A percentile compares a stretch with the other conserved stretches of the same genome.
These are phyloP conservation scores for Exophiala sp. DNA, from an alignment of 2,329 filamentous ascomycete species.

Conservation along the genomic window DNA sequence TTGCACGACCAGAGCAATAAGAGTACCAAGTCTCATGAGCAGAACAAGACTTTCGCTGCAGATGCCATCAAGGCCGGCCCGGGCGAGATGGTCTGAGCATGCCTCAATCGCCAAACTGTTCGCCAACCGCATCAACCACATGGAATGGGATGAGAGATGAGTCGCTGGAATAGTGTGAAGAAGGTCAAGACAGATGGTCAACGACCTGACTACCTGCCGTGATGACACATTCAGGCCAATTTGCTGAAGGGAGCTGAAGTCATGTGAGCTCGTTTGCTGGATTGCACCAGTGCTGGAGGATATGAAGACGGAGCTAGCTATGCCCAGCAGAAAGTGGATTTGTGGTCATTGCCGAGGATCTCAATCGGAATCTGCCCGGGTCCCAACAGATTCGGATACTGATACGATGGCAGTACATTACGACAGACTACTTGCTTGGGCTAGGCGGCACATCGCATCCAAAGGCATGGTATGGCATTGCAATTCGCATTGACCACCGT, in stretches of 20 bases:
- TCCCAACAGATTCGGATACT: background rate
- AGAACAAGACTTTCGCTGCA: background rate
- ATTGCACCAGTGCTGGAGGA: background rate
- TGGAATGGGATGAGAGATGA: background rate
- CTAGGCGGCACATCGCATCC: background rate
- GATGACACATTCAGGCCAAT: background rate
- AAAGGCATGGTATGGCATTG: background rate
- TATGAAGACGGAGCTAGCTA: background rate
- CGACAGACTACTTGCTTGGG: background rate
- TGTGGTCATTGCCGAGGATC: background rate
- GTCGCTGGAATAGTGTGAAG: too few species aligned
- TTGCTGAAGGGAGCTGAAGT: background rate
- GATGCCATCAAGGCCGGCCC: background rate
- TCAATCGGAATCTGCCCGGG: background rate
- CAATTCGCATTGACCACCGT: background rate
- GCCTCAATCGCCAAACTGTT: background rate
- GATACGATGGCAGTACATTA: background rate
- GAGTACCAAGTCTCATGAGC: background rate
- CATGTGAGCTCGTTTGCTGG: background rate
- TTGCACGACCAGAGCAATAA: constrained; percentile 5
- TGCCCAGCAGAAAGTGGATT: background rate
- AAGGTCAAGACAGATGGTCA: too few species aligned
- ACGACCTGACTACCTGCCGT: too few species aligned
- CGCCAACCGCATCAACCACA: background rate
- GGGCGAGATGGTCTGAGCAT: background rate